Base-by-base conservation (phyloP, 75 land plant genomes). In the Sequoia sempervirens region DNA sequence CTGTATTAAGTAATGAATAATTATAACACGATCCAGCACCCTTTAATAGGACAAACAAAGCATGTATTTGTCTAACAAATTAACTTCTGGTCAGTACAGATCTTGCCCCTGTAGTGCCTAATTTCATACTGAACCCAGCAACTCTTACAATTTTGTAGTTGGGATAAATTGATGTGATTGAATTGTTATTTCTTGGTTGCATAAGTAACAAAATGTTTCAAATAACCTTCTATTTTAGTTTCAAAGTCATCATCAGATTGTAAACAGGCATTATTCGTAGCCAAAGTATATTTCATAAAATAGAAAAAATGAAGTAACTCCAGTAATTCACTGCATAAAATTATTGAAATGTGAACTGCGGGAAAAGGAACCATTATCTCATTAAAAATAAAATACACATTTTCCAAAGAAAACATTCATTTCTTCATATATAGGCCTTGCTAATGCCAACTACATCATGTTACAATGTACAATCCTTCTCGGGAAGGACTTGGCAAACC, bases 1-100 rank as follows among this genome's bases (percentile, higher is more conserved):
- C 97, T 95, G 87, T 4, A 70, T 74, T 20, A 53, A 78, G 9
- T 5, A 32, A 26, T 43, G 5, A 43, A 43, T 10, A 78, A 78
- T 40, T 78, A 40, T 78, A 78, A 43, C 17, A 41, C 9, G 23
- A 23, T 32, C 7, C 26, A 34, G 47, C 4, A 78, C 37, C 17
- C 11, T 40, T 41, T 8, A 38, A 43, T 43, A 40, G 30, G 30
- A 32, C 23, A 75, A 41, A 45, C 30, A 78, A 70, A 78, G 47
- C 43, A 78, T 26, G 3, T 45, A 45, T 26, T n/a, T 78, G 11
- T 40, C 41, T 40, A 76, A 23, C 50, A 45, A 78, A 26, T 12
- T n/a, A 45, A 76, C 12, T 76, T 76, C 79, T 2, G 30, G 46
- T 78, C 30, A 37, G 30, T 45, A 78, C 12, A 43, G 8, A 78